phyloP scores from a whole-genome alignment of 345 rosid species.

The Balakata baccata region DNA sequence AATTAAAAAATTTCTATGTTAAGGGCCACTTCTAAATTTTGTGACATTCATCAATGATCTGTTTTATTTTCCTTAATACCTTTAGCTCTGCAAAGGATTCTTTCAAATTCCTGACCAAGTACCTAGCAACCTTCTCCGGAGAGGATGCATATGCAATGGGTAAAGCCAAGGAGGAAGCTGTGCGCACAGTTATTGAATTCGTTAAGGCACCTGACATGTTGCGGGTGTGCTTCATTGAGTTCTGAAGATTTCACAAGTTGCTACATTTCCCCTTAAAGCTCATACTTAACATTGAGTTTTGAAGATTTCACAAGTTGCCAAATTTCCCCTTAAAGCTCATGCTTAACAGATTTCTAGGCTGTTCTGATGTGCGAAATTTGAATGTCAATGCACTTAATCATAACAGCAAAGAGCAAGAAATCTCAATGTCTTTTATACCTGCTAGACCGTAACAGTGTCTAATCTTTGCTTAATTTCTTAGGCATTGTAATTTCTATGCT shows the following conservation, averaged over 20 bases:
- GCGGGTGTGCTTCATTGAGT: constrained; percentile 51
- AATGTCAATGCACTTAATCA: not conserved
- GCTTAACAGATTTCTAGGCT: not conserved
- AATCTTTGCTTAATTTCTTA: not conserved
- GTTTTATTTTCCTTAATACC: constrained; percentile 3
- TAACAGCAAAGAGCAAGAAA: not conserved
- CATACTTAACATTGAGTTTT: not conserved
- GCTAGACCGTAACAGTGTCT: not conserved
- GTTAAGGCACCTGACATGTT: constrained; percentile 81
- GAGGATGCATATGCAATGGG: constrained; percentile 57
- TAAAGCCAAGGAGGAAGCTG: constrained; percentile 95
- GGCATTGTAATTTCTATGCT: constrained; percentile 3
- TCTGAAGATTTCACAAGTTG: not conserved
- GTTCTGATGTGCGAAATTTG: not conserved
- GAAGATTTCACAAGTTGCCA: not conserved
- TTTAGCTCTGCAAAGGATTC: constrained; percentile 71
- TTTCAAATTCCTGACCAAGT: constrained; percentile 69
- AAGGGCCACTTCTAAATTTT: not conserved
- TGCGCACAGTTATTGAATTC: constrained; percentile 66
- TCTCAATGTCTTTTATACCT: not conserved
- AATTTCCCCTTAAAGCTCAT: not conserved
- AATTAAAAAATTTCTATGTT: not conserved
- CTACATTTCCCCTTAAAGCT: not conserved
- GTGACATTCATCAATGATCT: not conserved
- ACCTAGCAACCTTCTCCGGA: constrained; percentile 76